phyloP scores from a whole-genome alignment of 495 filamentous ascomycete species.

The Antarctomyces pellizariae region DNA sequence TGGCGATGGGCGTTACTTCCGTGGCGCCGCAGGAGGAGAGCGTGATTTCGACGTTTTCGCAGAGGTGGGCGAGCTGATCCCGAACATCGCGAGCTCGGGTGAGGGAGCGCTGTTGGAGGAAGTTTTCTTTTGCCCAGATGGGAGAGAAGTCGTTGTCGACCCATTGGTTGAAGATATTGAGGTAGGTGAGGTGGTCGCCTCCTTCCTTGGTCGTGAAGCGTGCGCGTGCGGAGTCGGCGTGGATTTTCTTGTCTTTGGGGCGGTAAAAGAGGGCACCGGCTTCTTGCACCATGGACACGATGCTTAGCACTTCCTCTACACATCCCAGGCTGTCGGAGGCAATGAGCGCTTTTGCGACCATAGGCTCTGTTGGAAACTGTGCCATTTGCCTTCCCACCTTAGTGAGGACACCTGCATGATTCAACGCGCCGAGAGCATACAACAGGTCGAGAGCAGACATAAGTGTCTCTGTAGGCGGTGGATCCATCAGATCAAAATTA shows the following conservation, averaged over 20 bases:
- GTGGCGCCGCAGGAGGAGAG: slow-evolving; percentile 41
- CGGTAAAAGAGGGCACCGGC: slow-evolving; percentile 78
- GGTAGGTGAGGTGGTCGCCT: slow-evolving; percentile 69
- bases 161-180: slow-evolving; percentile 98
- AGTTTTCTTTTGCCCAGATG: slow-evolving; percentile 85
- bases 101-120: slow-evolving; percentile 70
- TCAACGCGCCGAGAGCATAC: slow-evolving; percentile 76
- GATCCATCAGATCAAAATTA: slow-evolving; percentile 92
- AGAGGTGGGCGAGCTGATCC: slow-evolving; percentile 84
- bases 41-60: slow-evolving; percentile 74
- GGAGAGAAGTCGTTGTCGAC: slow-evolving; percentile 76
- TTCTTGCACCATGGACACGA: slow-evolving; percentile 87
- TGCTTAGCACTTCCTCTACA: slow-evolving; percentile 83
- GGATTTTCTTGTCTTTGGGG: slow-evolving; percentile 92
- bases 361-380: slow-evolving; percentile 85
- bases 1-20: slow-evolving; percentile 57
- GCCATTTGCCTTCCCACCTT: slow-evolving; percentile 90
- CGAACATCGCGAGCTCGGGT: slow-evolving; percentile 78
- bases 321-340: slow-evolving; percentile 73
- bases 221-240: slow-evolving; percentile 79
- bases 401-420: slow-evolving; percentile 73
- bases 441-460: slow-evolving; percentile 81
- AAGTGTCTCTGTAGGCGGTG: slow-evolving; percentile 73
- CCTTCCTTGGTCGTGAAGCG: slow-evolving; percentile 85
- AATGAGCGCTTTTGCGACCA: slow-evolving; percentile 82